Base-by-base conservation (phyloP, 805 yeast genomes). In the Candida coquimbonensis region DNA sequence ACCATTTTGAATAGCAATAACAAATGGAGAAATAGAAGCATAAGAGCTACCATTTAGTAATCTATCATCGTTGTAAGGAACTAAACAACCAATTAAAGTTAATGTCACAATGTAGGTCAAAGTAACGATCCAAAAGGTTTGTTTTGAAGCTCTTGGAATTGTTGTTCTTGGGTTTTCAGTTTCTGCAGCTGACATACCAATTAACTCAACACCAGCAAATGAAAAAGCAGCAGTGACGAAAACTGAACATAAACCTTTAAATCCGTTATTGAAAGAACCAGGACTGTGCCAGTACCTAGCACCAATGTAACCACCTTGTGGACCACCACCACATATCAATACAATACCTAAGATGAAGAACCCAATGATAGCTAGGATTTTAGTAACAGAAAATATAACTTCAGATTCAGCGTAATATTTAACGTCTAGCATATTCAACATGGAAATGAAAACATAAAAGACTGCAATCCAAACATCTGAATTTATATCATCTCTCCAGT, bases 1-100 rank as follows among this genome's bases (percentile, higher is more conserved):
- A 26, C 83, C 84, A 41, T 73, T 70, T 32, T 62, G 68, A 46
- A 83, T 76, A 31, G 91, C 86, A 64, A 85, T 78, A 44, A 84
- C 91, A 54, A 84, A 84, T 14, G 93, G 91, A 14, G 90, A 83
- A 12, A 88, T 85, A 14, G 80, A 65, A 38, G 83, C 83, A 51
- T 76, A 78, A 43, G 73, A 78, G 40, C 69, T 73, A 46, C 73
- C 63, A 29, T 75, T 68, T 47, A 77, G 75, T 45, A 74, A 63
- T 49, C 77, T 63, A 1, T 60, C 54, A 49, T 78, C 75, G 48
- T 68, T 69, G 59, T 72, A 83, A 14, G 91, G 90, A n/a, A 87
- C 91, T 49, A 81, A 73, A 63, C 78, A 73, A 53, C 84, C 82
- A 52, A 82, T 70, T 48, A 77, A 67, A 45, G 80, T 68, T 35